Evolutionary conservation across 2,329 filamentous ascomycete genomes (phyloP), one percentile per base, ranked within the genome.

Genomic region (Gliomastix tumulicola): DNA sequence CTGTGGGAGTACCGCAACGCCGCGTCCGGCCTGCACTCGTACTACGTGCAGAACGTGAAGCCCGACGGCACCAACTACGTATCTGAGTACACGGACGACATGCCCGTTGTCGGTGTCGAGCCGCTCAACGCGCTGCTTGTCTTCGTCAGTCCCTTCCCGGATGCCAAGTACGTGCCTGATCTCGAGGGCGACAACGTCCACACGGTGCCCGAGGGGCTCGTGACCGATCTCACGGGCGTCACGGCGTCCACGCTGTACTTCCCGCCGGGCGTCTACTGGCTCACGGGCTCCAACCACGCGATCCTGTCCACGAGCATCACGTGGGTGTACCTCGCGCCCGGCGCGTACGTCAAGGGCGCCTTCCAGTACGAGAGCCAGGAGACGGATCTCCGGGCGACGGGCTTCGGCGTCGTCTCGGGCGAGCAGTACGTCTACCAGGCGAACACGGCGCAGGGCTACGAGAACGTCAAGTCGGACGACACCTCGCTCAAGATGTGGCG

Each of bases 381-480:
- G 3, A 25, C 43, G 4, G 39, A 49, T 30, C 42, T 61, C 30
- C 44, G 51, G 9, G 55, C 59, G 12, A 56, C 55, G 5, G 59
- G 59, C 2, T 47, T 49, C 40, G 59, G 57, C 10, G 55, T 62
- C 8, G 45, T 62, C 3, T 61, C 56, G 1, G 59, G 59, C 11
- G 59, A 62, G 38, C 49, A 59, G 31, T 62, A 62, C 36, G 54
- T 59, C 6, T 62, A 59, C 41, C 53, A 59, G 37, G 58, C 59
- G 18, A 60, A 61, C 40, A 47, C 49, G 1, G 46, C 46, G 6
- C 22, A 48, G 7, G 39, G 44, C 25, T 61, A 58, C 42, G 40
- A 41, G 17, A 50, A 49, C 39, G 39, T 44, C 16, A 51, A 56
- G 35, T 49, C 44, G 21, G 51, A 60, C 42, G 39, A 42, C 15